Evolutionary conservation across 2,329 filamentous ascomycete genomes (phyloP).

Genomic region (Phoma sp.): DNA sequence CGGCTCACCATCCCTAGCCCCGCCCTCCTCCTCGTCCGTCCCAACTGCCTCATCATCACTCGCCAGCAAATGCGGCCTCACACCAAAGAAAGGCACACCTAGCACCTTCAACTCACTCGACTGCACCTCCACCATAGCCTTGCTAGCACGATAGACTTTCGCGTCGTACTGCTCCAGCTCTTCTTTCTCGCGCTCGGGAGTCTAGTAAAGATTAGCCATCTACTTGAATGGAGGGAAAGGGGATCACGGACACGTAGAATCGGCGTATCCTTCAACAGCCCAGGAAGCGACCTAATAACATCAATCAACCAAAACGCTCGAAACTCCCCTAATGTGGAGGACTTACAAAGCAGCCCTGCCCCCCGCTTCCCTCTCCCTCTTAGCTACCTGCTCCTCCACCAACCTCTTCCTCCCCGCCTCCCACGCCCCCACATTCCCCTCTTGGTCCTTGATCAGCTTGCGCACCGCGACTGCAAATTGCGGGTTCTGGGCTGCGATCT

Average conservation of each 20-base stretch:
- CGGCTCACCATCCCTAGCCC: background rate
- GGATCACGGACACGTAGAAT: constrained; percentile 29
- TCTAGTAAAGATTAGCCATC: constrained; percentile 33
- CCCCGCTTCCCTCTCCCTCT: constrained; percentile 60
- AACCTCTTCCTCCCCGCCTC: constrained; percentile 60
- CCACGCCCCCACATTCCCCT: constrained; percentile 68
- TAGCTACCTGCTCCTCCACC: constrained; percentile 57
- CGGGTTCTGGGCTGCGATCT: constrained; percentile 53
- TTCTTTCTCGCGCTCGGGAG: constrained; percentile 55
- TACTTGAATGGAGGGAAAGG: background rate
- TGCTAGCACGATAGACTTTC: constrained; percentile 67
- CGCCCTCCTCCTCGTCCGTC: background rate
- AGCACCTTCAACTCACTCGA: constrained; percentile 61
- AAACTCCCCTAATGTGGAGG: too few species aligned
- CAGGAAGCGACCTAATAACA: constrained; percentile 31
- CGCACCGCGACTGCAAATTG: constrained; percentile 49
- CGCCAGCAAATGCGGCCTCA: constrained; percentile 32
- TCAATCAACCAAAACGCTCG: constrained; percentile 29
- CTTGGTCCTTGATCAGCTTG: constrained; percentile 66
- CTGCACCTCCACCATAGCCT: constrained; percentile 65
- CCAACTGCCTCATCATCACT: constrained; percentile 25
- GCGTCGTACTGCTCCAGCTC: constrained; percentile 65
- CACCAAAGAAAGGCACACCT: constrained; percentile 48
- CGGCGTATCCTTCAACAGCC: constrained; percentile 29
- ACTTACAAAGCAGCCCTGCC: constrained; percentile 62